Evolutionary conservation across 2,329 filamentous ascomycete species (phyloP).

Genomic region (Dothiorella sarmentorum): DNA sequence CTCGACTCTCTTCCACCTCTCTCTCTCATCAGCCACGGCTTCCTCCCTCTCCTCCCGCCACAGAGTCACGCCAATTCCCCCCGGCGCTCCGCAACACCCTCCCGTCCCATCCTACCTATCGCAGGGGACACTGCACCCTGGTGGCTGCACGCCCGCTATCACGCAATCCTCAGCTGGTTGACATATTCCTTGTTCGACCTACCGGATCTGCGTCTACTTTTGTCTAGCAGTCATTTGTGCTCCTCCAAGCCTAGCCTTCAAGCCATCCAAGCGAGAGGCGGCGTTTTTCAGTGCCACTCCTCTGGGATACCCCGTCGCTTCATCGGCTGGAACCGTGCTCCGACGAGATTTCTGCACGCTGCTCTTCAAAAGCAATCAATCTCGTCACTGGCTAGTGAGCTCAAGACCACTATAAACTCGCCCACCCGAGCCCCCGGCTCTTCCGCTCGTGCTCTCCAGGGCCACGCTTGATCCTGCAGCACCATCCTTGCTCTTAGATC

Average conservation of each 20-base stretch:
- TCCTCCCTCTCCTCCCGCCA: not conserved
- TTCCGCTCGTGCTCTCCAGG: constrained; percentile 4
- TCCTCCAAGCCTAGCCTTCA: not conserved
- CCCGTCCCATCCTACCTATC: constrained; percentile 5
- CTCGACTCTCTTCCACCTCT: not conserved
- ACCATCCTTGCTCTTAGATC: constrained; percentile 5
- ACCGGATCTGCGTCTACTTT: not conserved
- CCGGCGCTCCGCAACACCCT: no score
- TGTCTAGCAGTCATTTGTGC: not conserved
- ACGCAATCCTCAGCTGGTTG: constrained; percentile 15
- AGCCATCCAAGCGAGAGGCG: constrained; percentile 5
- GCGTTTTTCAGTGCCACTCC: constrained; percentile 1
- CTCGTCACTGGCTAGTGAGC: not conserved
- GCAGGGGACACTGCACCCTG: not conserved
- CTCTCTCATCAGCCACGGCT: not conserved
- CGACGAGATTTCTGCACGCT: not conserved
- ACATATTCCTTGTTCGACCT: not conserved
- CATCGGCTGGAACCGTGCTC: not conserved
- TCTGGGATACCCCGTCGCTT: not conserved
- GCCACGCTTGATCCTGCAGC: not conserved
- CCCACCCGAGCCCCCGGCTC: not conserved
- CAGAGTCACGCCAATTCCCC: no score
- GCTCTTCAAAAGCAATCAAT: constrained; percentile 7
- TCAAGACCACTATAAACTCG: constrained; percentile 7
- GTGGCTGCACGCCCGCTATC: constrained; percentile 1